Percentiles rank a stretch among this genome's conserved stretches.
Conservation (phyloP, 257 asterid species). For the Lantana camara region DNA sequence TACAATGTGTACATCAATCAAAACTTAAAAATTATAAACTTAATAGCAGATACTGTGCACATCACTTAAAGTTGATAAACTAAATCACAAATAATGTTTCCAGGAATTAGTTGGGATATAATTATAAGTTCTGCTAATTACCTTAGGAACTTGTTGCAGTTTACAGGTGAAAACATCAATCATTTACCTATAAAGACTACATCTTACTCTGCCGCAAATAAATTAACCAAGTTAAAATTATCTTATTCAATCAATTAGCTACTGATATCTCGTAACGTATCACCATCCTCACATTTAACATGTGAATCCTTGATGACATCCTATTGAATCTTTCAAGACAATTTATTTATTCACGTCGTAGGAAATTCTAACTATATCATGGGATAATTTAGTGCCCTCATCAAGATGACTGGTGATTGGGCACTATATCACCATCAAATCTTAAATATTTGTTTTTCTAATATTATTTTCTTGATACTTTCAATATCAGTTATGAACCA, state of each 20-base stretch:
- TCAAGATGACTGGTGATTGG: constrained; percentile 3
- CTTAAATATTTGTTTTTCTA: constrained; percentile 3
- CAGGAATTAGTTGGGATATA: too few species aligned
- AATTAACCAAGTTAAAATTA: background rate
- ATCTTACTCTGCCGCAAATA: background rate
- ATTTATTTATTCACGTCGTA: background rate
- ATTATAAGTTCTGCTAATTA: constrained; percentile 7
- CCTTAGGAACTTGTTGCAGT: background rate
- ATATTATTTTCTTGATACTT: background rate
- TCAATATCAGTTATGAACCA: background rate
- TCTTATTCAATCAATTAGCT: constrained; percentile 4
- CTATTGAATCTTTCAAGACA: background rate
- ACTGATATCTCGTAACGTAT: constrained; percentile 3
- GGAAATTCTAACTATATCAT: background rate
- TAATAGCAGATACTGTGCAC: too few species aligned
- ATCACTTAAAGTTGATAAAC: too few species aligned
- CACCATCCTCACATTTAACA: background rate
- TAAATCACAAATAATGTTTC: too few species aligned
- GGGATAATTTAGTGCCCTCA: constrained; percentile 9
- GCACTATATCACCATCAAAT: constrained; percentile 6
- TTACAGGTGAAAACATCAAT: too few species aligned
- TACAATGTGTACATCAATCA: too few species aligned
- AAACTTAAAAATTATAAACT: too few species aligned
- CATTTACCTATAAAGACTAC: too few species aligned
- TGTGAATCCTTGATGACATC: constrained; percentile 8